Evolutionary conservation across 2,329 filamentous ascomycete genomes (phyloP), one percentile per base, ranked within the genome.

Genomic region (Gliomastix tumulicola): DNA sequence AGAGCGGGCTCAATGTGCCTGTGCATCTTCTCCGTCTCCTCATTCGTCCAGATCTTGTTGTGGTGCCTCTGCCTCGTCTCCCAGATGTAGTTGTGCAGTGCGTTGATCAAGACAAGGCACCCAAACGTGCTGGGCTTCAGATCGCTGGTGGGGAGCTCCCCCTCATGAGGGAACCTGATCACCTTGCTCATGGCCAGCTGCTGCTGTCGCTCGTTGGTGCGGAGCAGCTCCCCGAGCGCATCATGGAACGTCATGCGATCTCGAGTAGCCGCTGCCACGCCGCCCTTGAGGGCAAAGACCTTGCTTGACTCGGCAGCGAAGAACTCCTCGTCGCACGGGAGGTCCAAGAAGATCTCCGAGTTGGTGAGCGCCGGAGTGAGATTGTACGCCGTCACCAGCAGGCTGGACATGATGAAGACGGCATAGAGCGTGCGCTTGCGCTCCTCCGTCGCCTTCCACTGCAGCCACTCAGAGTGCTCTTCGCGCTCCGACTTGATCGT

Each of bases 61-160:
- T 89, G 82, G 49, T 96, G 89, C 36, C 88, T 74, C 59, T 95
- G 89, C 18, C 90, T 76, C 0, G 89, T 96, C 61, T 97, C 90
- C 92, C 92, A 97, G 31, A 97, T 96, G 59, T 95, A 96, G 49
- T 96, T 96, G 63, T 97, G 92, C 18, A 97, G 69, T 4, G 92
- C 89, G 54, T 95, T 90, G 55, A 97, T 96, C 44, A 98, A 65
- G 6, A 96, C 75, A 21, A 96, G 69, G 55, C 88, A 95, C 8
- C 90, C 92, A 56, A 95, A 94, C 0, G 88, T 89, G 61, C 90
- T 96, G 1, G 88, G 88, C 46, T 76, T 79, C 33, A 92, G 68
- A 22, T 87, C 79, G 36, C 69, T 79, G 44, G 74, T 67, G 2
- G 73, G 62, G 2, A 72, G 51, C 8, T 80, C 74, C 30, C 49